Evolutionary conservation across 2,329 filamentous ascomycete genomes (phyloP).

Genomic region (Cyphellophora europaea): DNA sequence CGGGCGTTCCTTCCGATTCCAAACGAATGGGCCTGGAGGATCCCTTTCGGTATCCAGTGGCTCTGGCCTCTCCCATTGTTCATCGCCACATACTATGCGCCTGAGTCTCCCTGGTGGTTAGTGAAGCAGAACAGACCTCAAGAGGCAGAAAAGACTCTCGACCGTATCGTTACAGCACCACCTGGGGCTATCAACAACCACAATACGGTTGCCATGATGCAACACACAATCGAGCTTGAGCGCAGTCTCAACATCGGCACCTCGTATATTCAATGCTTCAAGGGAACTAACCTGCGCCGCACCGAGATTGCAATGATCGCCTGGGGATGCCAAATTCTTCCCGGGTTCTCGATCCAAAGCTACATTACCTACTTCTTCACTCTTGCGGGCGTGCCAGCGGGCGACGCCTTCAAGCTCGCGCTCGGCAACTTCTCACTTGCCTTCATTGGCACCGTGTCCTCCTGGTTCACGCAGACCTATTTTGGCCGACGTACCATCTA

Average conservation of each 20-base stretch:
- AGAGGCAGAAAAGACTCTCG: conserved; percentile 34
- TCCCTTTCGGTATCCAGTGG: conserved; percentile 18
- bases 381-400: conserved; percentile 26
- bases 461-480: conserved; percentile 32
- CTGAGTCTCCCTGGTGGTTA: conserved; percentile 43
- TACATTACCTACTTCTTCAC: conserved; percentile 52
- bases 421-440: conserved; percentile 41
- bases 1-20: conserved; percentile 4
- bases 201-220: conserved; percentile 26
- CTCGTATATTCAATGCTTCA: conserved; percentile 75
- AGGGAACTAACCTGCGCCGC: conserved; percentile 65
- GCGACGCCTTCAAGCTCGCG: conserved; percentile 27
- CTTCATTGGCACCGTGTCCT: conserved; percentile 38
- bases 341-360: conserved; percentile 53
- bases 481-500: conserved; percentile 22
- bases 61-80: conserved; percentile 24
- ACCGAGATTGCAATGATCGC: conserved; percentile 63
- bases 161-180: conserved; percentile 26
- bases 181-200: conserved; percentile 10
- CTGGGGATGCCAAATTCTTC: conserved; percentile 55
- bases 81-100: conserved; percentile 33
- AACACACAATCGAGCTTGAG: conserved; percentile 26
- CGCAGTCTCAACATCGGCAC: conserved; percentile 8
- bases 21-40: conserved; percentile 10
- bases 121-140: conserved; percentile 33